A percentile compares a stretch with the other conserved stretches of the same genome.
Evolutionary conservation across 371 early-diverging fungal genomes (phyloP).

Genomic region (Mucor indicus): DNA sequence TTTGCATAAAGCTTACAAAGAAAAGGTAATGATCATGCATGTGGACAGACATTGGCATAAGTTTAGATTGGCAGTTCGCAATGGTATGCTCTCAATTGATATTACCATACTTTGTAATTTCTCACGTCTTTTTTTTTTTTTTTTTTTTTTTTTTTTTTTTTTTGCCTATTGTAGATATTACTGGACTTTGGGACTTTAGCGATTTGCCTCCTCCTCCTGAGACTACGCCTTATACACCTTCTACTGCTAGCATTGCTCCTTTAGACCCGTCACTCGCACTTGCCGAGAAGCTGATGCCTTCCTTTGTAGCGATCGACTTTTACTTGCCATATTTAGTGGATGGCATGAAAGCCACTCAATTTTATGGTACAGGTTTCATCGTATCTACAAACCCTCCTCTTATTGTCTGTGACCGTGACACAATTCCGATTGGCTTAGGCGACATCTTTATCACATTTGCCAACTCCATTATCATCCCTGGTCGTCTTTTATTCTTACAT

Average conservation of each 20-base stretch:
- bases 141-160: too few species aligned
- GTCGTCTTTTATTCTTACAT: conserved; percentile 66
- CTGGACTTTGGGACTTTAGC: conserved; percentile 82
- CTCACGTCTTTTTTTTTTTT: too few species aligned
- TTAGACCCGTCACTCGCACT: conserved; percentile 58
- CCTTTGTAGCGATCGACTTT: conserved; percentile 71
- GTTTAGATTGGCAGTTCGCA: conserved; percentile 74
- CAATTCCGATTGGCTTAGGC: conserved; percentile 74
- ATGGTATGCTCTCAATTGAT: conserved; percentile 67
- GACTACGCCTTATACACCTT: conserved; percentile 42
- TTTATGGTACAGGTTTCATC: conserved; percentile 76
- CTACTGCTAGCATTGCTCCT: conserved; percentile 59
- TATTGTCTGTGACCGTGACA: conserved; percentile 80
- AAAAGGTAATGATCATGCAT: conserved; percentile 76
- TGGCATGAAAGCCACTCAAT: conserved; percentile 59
- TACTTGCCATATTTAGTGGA: conserved; percentile 72
- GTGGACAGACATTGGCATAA: conserved; percentile 86
- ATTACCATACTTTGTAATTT: too few species aligned
- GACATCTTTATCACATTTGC: conserved; percentile 80
- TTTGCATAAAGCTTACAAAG: conserved; percentile 63
- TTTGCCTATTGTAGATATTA: too few species aligned
- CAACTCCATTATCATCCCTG: conserved; percentile 74
- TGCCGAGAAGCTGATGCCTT: conserved; percentile 64
- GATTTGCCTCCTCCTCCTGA: conserved; percentile 65
- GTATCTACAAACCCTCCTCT: conserved; percentile 70